phyloP scores from a whole-genome alignment of 495 filamentous ascomycete genomes.

The Penicillium lagena region DNA sequence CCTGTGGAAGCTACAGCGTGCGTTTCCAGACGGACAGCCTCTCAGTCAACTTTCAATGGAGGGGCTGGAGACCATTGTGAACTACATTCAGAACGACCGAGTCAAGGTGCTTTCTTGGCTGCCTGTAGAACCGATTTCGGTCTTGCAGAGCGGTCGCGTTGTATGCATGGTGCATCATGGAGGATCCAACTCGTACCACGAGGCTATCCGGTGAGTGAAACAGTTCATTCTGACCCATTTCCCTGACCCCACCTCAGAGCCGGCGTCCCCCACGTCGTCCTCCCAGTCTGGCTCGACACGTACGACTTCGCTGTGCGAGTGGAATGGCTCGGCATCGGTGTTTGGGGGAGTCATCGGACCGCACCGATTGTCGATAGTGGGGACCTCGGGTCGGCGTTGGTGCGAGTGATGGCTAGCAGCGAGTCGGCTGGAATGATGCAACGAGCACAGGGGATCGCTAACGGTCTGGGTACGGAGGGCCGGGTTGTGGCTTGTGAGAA shows the following conservation, averaged over 20 bases:
- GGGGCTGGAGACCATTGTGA: not conserved
- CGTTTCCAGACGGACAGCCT: too few species aligned
- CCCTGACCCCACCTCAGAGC: constrained; percentile 17
- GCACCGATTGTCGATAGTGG: constrained; percentile 10
- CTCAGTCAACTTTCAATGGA: too few species aligned
- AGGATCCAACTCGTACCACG: constrained; percentile 37
- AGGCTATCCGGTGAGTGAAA: constrained; percentile 26
- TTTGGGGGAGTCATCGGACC: constrained; percentile 25
- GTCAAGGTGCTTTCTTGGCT: constrained; percentile 27
- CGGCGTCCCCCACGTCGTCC: constrained; percentile 36
- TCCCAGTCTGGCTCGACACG: constrained; percentile 37
- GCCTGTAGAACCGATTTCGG: constrained; percentile 25
- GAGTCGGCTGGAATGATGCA: constrained; percentile 2
- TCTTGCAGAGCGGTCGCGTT: constrained; percentile 29
- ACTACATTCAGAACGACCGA: not conserved
- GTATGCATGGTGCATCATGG: constrained; percentile 38
- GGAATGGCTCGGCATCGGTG: constrained; percentile 33
- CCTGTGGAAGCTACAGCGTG: constrained; percentile 39
- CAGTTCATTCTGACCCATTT: not conserved
- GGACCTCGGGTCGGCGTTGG: constrained; percentile 13
- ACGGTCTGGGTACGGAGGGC: constrained; percentile 8
- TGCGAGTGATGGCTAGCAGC: constrained; percentile 8
- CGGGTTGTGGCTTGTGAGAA: constrained; percentile 18
- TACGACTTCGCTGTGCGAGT: constrained; percentile 33
- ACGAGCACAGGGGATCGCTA: constrained; percentile 7